phyloP scores from a whole-genome alignment of 805 yeast genomes.

The Spathaspora sp. region DNA sequence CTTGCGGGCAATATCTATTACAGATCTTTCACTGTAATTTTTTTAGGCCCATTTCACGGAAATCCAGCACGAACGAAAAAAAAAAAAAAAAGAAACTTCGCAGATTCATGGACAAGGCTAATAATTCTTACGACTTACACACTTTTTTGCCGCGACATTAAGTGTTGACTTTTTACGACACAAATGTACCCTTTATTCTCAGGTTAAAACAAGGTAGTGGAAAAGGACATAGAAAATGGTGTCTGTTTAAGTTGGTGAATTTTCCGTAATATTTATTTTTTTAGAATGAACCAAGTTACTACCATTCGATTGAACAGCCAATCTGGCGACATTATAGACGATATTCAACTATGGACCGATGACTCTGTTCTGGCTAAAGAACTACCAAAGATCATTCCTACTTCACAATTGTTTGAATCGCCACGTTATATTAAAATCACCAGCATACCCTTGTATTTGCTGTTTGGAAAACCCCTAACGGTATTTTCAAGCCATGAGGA shows the following conservation, averaged over 20 bases:
- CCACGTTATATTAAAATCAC: conserved; percentile 14
- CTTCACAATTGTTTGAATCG: not conserved
- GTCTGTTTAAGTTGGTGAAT: not conserved
- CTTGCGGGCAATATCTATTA: not conserved
- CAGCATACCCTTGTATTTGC: conserved; percentile 22
- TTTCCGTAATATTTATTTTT: too few species aligned
- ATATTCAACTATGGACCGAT: conserved; percentile 20
- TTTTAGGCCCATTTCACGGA: not conserved
- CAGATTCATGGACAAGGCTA: not conserved
- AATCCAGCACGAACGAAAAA: too few species aligned
- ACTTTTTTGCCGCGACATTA: too few species aligned
- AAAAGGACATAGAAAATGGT: not conserved
- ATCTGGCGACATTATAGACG: conserved; percentile 8
- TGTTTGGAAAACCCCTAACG: conserved; percentile 14
- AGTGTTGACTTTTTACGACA: not conserved
- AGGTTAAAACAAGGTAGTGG: not conserved
- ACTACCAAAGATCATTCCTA: not conserved
- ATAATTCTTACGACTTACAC: not conserved
- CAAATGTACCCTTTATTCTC: not conserved
- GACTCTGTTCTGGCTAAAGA: not conserved
- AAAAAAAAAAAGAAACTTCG: not conserved
- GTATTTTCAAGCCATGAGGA: conserved; percentile 18
- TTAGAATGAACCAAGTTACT: not conserved
- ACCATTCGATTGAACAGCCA: not conserved
- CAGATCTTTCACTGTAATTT: not conserved